Evolutionary conservation across 495 filamentous ascomycete species (phyloP).

Genomic region (Podospora tetraspora): DNA sequence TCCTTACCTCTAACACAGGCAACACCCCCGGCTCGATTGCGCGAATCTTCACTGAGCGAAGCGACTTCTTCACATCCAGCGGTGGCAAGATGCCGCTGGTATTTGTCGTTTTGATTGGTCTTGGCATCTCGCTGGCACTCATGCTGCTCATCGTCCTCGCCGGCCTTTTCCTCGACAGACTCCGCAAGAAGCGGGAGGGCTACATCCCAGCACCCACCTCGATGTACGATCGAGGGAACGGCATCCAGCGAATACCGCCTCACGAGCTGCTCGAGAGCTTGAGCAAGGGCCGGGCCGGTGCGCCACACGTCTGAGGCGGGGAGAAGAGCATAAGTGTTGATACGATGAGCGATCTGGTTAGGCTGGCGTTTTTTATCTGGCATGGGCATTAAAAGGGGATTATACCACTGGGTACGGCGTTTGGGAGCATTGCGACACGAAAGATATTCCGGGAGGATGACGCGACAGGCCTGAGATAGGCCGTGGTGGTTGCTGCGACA

Average conservation of each 20-base stretch:
- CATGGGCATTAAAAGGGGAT: conserved; percentile 2
- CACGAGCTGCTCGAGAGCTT: conserved; percentile 64
- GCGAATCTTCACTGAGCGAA: conserved; percentile 68
- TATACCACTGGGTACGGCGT: conserved; percentile 19
- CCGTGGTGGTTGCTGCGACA: not conserved
- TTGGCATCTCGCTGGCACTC: conserved; percentile 80
- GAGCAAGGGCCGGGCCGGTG: conserved; percentile 34
- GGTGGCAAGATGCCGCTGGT: conserved; percentile 61
- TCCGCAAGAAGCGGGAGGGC: conserved; percentile 78
- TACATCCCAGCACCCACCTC: conserved; percentile 75
- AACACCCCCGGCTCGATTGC: conserved; percentile 66
- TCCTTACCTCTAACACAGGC: conserved; percentile 62
- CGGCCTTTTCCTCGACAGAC: conserved; percentile 76
- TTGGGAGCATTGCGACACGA: not conserved
- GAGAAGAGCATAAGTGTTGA: not conserved
- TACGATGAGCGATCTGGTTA: conserved; percentile 4
- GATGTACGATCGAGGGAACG: conserved; percentile 66
- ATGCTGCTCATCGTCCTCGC: conserved; percentile 83
- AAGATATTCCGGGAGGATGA: not conserved
- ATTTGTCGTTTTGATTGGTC: conserved; percentile 85
- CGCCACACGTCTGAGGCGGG: conserved; percentile 37
- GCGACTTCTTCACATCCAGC: conserved; percentile 54
- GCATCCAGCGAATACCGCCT: conserved; percentile 76
- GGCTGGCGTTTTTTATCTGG: conserved; percentile 8
- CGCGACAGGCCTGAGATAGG: too few relatives aligned